A percentile compares a stretch with the other conserved stretches of the same genome.
phyloP scores from a whole-genome alignment of 2,329 filamentous ascomycete species.

The Zymoseptoria passerinii region DNA sequence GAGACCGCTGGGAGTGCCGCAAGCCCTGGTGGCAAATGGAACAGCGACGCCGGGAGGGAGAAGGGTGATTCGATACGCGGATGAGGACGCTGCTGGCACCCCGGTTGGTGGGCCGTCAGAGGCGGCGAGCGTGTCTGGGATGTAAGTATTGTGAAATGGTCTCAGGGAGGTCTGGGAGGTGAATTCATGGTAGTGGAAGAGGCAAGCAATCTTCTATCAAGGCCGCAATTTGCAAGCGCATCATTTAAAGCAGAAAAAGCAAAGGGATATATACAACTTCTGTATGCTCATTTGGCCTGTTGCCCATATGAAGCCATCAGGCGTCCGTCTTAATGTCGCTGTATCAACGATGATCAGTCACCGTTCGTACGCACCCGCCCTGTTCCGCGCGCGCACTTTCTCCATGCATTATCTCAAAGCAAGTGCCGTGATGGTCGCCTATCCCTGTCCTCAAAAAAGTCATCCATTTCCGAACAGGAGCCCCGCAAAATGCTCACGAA shows the following conservation, averaged over 20 bases:
- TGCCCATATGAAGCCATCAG: too few relatives aligned
- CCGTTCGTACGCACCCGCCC: too few relatives aligned
- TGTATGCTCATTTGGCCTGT: neutral
- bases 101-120: neutral
- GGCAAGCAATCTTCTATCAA: too few relatives aligned
- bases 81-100: neutral
- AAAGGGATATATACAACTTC: neutral
- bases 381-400: neutral
- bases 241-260: neutral
- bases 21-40: neutral
- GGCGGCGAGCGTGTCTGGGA: neutral
- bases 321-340: neutral
- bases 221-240: too few relatives aligned
- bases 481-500: neutral
- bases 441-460: neutral
- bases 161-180: too few relatives aligned
- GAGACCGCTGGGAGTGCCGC: neutral
- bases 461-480: neutral
- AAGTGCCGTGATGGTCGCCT: neutral
- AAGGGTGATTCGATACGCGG: neutral
- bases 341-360: neutral
- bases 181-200: too few relatives aligned
- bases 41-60: neutral
- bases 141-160: neutral
- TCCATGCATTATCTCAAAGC: neutral